Evolutionary conservation across 306 rosid genomes (phyloP).

Genomic region (Lagenaria siceraria): DNA sequence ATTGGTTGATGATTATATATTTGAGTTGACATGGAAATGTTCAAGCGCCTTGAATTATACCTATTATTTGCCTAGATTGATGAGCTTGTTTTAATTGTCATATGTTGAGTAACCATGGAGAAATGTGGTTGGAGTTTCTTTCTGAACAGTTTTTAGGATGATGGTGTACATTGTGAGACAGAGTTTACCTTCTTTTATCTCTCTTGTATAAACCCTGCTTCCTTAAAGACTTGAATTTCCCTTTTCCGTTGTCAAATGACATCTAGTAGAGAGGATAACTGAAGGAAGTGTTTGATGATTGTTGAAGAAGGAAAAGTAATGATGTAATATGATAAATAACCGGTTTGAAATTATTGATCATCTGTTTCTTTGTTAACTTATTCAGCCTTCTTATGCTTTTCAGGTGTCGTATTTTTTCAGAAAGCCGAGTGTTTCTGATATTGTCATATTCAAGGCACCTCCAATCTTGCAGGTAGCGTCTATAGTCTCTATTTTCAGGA

Average conservation of each 20-base stretch:
- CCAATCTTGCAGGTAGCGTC: conserved; percentile 54
- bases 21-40: neutral
- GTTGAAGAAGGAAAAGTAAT: conserved; percentile 1
- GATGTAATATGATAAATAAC: neutral
- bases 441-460: conserved; percentile 85
- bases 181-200: neutral
- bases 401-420: conserved; percentile 85
- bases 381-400: conserved; percentile 6
- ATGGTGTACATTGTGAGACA: neutral
- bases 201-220: neutral
- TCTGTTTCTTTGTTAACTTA: neutral
- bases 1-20: neutral
- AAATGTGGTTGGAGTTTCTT: neutral
- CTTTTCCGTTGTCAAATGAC: conserved; percentile 6
- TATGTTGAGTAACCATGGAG: neutral
- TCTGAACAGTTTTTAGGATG: neutral
- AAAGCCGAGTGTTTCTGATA: conserved; percentile 84
- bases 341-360: neutral
- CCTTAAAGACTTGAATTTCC: conserved; percentile 1
- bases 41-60: neutral
- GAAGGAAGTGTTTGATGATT: neutral
- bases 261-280: conserved; percentile 1
- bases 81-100: neutral
- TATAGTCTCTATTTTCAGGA: neutral
- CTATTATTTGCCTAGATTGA: neutral